These are phyloP conservation scores for Populus alba DNA, from an alignment of 345 rosid species.

Conservation along the genomic window DNA sequence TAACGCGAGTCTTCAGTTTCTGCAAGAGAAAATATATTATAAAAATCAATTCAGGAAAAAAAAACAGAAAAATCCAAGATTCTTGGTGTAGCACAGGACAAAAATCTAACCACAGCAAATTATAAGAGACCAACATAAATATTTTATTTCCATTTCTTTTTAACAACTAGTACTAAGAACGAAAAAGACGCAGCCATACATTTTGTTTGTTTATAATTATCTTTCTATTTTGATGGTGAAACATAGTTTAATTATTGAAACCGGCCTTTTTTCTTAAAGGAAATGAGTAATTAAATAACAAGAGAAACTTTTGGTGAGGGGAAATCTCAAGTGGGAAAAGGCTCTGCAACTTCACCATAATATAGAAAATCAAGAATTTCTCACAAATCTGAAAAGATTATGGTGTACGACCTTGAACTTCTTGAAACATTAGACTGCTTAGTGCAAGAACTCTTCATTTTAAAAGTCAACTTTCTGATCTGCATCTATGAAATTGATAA, in stretches of 20 bases:
- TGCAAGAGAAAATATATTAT: slow-evolving; percentile 20
- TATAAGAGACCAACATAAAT: no score
- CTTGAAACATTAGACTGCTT: neutral
- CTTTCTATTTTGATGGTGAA: neutral
- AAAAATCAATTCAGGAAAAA: neutral
- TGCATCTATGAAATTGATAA: neutral
- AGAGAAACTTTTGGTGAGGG: neutral
- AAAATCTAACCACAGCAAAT: no score
- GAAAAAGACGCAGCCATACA: neutral
- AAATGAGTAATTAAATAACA: neutral
- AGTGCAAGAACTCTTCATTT: neutral
- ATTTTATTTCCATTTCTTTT: no score
- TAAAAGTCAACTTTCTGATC: neutral
- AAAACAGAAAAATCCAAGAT: neutral
- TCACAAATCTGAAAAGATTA: neutral
- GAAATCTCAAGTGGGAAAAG: neutral
- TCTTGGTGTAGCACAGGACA: neutral
- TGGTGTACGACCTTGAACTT: neutral
- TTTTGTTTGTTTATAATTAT: neutral
- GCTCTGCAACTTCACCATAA: neutral
- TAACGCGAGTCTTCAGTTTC: slow-evolving; percentile 76
- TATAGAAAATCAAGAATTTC: neutral
- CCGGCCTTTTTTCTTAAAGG: neutral
- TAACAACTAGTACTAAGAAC: neutral
- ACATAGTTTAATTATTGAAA: neutral